Base-by-base conservation (phyloP, 2,329 filamentous ascomycete genomes). In the Thelonectria blattea region DNA sequence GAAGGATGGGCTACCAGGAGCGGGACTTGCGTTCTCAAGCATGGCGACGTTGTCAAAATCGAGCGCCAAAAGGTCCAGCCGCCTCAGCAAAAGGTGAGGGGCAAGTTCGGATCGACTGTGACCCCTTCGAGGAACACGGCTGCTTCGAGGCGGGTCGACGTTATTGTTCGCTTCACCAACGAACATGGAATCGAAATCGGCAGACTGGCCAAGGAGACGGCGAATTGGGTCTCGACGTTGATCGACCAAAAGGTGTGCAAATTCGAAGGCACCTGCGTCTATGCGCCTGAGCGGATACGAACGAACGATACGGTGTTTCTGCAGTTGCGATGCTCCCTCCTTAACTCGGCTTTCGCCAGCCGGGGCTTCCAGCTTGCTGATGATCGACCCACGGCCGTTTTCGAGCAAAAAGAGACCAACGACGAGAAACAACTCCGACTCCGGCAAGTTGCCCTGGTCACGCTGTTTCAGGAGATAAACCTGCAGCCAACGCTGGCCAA, bases 261-360 rank as follows among this genome's bases (percentile, higher is more conserved):
- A 20, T 96, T 99, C 63, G 91, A 96, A 67, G 95, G 91, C 6
- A 87, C 85, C 12, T 97, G 93, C 70, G 92, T 99, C 2, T 98
- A 91, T 74, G 91, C 91, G 0, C 93, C 93, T 0, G 94, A 98
- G 57, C 83, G 86, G 48, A 77, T 98, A 49, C 85, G 91, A 51
- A 95, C 93, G 9, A 97, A 96, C 71, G 95, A 99, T 70, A 98
- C 93, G 0, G 84, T 99, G n/a, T 96, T 94, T 69, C 76, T 99
- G 7, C 95, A 99, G 74, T 77, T 99, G 46, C 85, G 85, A 55
- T 95, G 91, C 71, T 96, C 84, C 56, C 75, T 99, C 41, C 81
- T 95, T 15, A 85, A 81, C 60, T 85, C 85, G 17, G 90, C 92
- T 0, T 98, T 99, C 69, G 84, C 89, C 51, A 83, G 81, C 45